phyloP scores from a whole-genome alignment of 2,329 filamentous ascomycete species.

The Pyrenochaeta sp. region DNA sequence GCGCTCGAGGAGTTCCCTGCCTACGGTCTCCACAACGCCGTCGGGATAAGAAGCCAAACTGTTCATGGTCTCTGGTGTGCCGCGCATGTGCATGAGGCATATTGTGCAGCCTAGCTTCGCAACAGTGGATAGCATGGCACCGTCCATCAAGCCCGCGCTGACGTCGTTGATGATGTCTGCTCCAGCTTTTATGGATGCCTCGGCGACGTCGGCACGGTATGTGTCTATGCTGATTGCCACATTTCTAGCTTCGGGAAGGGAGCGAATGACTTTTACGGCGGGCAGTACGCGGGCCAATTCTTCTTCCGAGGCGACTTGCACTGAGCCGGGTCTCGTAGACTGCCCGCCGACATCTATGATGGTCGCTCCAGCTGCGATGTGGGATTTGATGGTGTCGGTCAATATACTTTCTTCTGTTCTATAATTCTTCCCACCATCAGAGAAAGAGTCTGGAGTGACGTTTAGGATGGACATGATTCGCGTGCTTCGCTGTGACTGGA shows the following conservation, averaged over 20 bases:
- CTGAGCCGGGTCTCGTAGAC: constrained; percentile 82
- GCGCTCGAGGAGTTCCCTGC: constrained; percentile 72
- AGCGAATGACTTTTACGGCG: constrained; percentile 76
- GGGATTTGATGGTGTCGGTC: constrained; percentile 64
- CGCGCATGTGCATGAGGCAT: constrained; percentile 92
- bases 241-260: constrained; percentile 67
- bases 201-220: constrained; percentile 84
- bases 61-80: constrained; percentile 83
- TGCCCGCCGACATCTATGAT: constrained; percentile 95
- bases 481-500: constrained; percentile 59
- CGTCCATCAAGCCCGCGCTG: constrained; percentile 80
- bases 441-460: constrained; percentile 95
- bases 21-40: constrained; percentile 72
- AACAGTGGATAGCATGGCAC: constrained; percentile 81
- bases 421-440: constrained; percentile 75
- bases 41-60: constrained; percentile 68
- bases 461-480: constrained; percentile 95
- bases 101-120: constrained; percentile 81
- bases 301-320: constrained; percentile 73
- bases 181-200: constrained; percentile 76
- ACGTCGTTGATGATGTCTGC: constrained; percentile 97
- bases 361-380: constrained; percentile 75
- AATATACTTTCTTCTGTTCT: constrained; percentile 59
- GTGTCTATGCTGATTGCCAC: constrained; percentile 91
- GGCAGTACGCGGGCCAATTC: constrained; percentile 82